Conservation (phyloP, 306 rosid genomes). For the Mimosa pudica region DNA sequence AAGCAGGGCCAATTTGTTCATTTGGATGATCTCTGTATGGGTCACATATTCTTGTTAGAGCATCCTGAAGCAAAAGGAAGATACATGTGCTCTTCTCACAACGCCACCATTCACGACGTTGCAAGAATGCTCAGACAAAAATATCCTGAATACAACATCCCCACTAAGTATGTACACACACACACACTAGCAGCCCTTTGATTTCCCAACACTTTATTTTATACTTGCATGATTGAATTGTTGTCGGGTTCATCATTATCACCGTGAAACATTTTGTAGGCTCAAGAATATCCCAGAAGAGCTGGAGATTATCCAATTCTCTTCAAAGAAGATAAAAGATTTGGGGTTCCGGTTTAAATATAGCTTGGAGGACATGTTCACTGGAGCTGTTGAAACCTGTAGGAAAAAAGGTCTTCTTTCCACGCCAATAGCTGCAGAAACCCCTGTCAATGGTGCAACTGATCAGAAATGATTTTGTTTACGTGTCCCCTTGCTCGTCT, state of each 20-base stretch:
- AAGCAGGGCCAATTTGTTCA: constrained; percentile 68
- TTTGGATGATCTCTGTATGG: constrained; percentile 69
- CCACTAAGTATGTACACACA: constrained; percentile 42
- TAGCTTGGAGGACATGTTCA: constrained; percentile 71
- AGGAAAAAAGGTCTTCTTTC: constrained; percentile 54
- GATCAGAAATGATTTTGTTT: constrained; percentile 17
- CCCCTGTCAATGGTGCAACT: neutral
- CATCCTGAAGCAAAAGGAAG: constrained; percentile 67
- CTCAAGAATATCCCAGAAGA: constrained; percentile 63
- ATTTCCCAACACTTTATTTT: neutral
- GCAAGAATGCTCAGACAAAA: constrained; percentile 55
- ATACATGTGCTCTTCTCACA: constrained; percentile 58
- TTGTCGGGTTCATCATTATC: neutral
- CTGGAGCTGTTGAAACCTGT: constrained; percentile 63
- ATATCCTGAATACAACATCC: constrained; percentile 57
- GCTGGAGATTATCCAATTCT: constrained; percentile 51
- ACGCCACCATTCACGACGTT: constrained; percentile 64
- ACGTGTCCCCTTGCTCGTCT: neutral
- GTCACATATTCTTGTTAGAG: constrained; percentile 66
- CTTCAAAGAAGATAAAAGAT: constrained; percentile 62
- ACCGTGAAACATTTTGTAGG: constrained; percentile 36
- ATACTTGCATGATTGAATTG: neutral
- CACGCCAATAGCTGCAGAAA: constrained; percentile 24
- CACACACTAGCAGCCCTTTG: neutral
- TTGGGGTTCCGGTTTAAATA: constrained; percentile 70